A percentile compares a stretch with the other conserved stretches of the same genome.
These are phyloP conservation scores for Phytopythium litorale DNA, from an alignment of 352 stramenopile species.

Conservation along the genomic window DNA sequence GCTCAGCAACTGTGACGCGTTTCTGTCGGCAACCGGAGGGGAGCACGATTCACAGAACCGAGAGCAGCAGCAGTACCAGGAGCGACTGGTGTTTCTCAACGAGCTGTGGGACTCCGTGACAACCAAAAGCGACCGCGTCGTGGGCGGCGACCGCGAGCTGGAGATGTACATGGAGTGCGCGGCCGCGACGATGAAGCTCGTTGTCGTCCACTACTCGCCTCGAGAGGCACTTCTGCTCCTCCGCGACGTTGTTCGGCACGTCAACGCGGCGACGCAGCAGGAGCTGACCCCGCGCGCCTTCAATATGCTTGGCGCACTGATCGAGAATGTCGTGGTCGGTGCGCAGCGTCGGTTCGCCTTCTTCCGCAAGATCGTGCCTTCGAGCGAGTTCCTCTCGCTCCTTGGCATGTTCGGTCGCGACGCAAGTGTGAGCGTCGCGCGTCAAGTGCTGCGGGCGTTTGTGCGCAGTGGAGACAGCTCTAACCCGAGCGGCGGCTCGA, in stretches of 20 bases:
- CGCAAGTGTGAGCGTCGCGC: constrained; percentile 75
- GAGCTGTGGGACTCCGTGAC: constrained; percentile 83
- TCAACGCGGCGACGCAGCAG: constrained; percentile 58
- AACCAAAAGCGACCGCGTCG: constrained; percentile 20
- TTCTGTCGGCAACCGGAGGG: neutral
- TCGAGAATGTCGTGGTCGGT: constrained; percentile 75
- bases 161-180: constrained; percentile 80
- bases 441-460: constrained; percentile 81
- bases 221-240: constrained; percentile 83
- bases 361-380: constrained; percentile 76
- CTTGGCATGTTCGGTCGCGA: constrained; percentile 87
- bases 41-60: neutral
- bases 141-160: constrained; percentile 31
- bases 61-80: constrained; percentile 2
- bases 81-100: constrained; percentile 72
- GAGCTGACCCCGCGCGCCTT: constrained; percentile 61
- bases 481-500: neutral
- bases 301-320: constrained; percentile 63
- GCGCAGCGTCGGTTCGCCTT: constrained; percentile 66
- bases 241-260: constrained; percentile 77
- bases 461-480: constrained; percentile 29
- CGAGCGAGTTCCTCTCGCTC: constrained; percentile 65
- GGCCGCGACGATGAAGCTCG: constrained; percentile 81
- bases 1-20: constrained; percentile 24
- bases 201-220: constrained; percentile 80